Evolutionary conservation across 129 eudicot genomes (phyloP), one percentile per base, ranked within the genome.

Genomic region (Chrysanthemum seticuspe): DNA sequence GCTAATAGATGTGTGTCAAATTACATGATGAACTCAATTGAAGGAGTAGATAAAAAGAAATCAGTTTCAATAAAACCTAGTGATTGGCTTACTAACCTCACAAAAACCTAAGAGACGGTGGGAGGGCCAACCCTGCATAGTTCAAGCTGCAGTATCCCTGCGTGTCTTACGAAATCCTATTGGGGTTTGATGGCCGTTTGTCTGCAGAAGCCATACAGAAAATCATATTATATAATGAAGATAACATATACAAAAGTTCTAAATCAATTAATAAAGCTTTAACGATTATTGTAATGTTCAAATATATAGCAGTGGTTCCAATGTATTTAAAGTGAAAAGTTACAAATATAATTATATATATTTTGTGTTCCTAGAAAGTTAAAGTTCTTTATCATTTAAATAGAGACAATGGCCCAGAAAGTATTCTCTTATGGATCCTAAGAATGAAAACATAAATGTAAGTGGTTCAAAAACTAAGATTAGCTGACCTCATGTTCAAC

Each of bases 111-210:
- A n/a, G n/a, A n/a, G n/a, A n/a, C n/a, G n/a, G n/a, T n/a, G n/a
- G n/a, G n/a, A n/a, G n/a, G 89, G 98, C 98, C 98, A 92, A 53
- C 98, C 92, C 82, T 92, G 96, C 96, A 89, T 92, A 62, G 98
- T 95, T 70, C 98, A 96, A 82, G 96, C 89, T 55, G 98, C 96
- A 75, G 98, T 78, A 74, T 92, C 98, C 81, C 98, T 89, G 49
- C 96, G 78, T 51, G 91, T 96, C 83, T 95, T 87, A 60, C 96
- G 96, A 21, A 95, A 85, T 65, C 93, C 94, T 52, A 96, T 91
- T 40, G 97, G 68, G 36, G 89, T 79, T 62, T 81, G 95, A 76
- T 76, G 79, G 21, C 83, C 92, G 85, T 77, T 86, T 72, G 84
- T 82, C 96, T 88, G 77, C 55, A 80, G 15, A 82, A 40, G 11